These are phyloP conservation scores for Diaporthe batatas DNA, from an alignment of 2,329 filamentous ascomycete species.

Conservation along the genomic window DNA sequence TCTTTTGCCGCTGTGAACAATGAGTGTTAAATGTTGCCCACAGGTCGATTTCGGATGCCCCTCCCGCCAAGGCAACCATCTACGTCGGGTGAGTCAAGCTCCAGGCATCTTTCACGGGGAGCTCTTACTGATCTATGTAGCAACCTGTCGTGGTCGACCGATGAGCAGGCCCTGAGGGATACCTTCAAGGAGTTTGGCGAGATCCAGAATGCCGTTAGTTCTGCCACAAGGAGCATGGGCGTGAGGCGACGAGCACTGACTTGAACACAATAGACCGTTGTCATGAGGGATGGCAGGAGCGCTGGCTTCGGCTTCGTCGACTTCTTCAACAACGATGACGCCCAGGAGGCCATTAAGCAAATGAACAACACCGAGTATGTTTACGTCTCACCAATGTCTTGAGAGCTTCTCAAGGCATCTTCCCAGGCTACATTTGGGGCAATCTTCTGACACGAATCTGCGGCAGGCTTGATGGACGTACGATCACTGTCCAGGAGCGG, in stretches of 20 bases:
- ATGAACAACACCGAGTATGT: constrained; percentile 36
- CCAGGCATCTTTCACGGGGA: neutral
- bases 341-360: constrained; percentile 21
- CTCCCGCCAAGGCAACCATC: constrained; percentile 21
- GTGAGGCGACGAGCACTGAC: neutral
- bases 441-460: neutral
- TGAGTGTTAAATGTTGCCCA: constrained; percentile 11
- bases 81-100: constrained; percentile 28
- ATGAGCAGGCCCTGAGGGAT: constrained; percentile 24
- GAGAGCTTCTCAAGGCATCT: neutral
- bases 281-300: constrained; percentile 35
- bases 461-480: constrained; percentile 31
- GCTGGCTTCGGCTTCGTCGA: constrained; percentile 35
- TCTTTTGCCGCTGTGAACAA: neutral
- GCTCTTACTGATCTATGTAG: constrained; percentile 8
- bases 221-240: neutral
- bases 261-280: constrained; percentile 20
- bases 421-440: neutral
- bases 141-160: constrained; percentile 33
- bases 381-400: neutral
- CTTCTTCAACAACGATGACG: constrained; percentile 6
- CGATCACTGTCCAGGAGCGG: constrained; percentile 32
- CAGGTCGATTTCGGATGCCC: constrained; percentile 27
- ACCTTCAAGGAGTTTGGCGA: constrained; percentile 23
- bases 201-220: constrained; percentile 28